Percentiles rank a stretch among this genome's conserved stretches.
Evolutionary conservation across 2,329 filamentous ascomycete species (phyloP).

Genomic region (Penicillium griseofulvum): DNA sequence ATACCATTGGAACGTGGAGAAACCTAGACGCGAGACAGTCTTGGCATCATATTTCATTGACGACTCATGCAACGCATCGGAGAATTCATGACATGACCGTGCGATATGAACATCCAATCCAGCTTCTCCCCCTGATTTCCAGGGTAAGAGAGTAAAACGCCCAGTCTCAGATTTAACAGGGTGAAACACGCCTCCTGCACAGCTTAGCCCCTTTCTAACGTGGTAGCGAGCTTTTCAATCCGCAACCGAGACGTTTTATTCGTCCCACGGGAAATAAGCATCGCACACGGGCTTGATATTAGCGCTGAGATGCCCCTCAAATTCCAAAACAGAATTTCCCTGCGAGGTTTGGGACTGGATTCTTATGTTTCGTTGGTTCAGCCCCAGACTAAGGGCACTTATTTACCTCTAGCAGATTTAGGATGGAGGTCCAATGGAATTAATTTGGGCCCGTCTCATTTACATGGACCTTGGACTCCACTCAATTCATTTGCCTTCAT

Average conservation of each 20-base stretch:
- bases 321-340: neutral
- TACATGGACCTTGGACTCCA: constrained; percentile 20
- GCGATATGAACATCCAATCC: neutral
- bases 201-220: constrained; percentile 6
- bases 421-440: neutral
- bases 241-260: constrained; percentile 24
- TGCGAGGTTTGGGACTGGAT: neutral
- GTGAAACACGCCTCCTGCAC: constrained; percentile 13
- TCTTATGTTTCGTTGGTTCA: constrained; percentile 2
- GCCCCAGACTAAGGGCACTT: neutral
- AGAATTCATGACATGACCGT: neutral
- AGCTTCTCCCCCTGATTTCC: neutral
- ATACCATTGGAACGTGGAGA: neutral
- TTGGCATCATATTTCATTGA: constrained; percentile 1
- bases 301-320: constrained; percentile 9
- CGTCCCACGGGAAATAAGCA: constrained; percentile 26
- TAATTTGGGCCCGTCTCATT: constrained; percentile 20
- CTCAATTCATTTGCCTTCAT: constrained; percentile 16
- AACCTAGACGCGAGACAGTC: neutral
- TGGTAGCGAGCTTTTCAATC: constrained; percentile 22
- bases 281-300: constrained; percentile 12
- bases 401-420: neutral
- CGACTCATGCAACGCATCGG: neutral
- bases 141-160: neutral
- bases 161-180: neutral